Conservation (phyloP, 768 basidiomycete genomes). For the Lentinula lateritia region DNA sequence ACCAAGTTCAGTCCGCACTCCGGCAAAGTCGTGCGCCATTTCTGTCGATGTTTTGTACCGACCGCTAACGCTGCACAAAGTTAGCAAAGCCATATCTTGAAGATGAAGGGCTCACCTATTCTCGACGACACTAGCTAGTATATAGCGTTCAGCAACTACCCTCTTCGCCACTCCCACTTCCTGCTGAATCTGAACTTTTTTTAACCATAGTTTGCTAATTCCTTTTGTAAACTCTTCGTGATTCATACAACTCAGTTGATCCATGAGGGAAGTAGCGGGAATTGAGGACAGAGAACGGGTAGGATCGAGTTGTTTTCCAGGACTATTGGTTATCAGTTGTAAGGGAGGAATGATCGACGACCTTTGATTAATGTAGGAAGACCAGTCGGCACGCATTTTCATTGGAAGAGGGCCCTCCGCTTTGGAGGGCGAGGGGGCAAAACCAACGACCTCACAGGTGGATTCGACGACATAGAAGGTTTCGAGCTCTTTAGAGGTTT, state of each 20-base stretch:
- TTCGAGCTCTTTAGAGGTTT: constrained; percentile 17
- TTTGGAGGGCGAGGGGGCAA: constrained; percentile 9
- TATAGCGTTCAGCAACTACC: constrained; percentile 54
- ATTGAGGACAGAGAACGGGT: constrained; percentile 8
- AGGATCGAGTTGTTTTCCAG: neutral
- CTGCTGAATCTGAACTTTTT: constrained; percentile 36
- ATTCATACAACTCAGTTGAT: constrained; percentile 58
- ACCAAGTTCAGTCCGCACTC: constrained; percentile 23
- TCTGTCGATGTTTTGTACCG: constrained; percentile 59
- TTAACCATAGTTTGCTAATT: constrained; percentile 63
- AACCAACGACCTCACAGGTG: constrained; percentile 71
- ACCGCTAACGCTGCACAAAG: constrained; percentile 54
- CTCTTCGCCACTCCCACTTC: constrained; percentile 34
- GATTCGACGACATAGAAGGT: constrained; percentile 57
- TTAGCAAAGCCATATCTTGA: neutral
- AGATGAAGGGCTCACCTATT: constrained; percentile 48
- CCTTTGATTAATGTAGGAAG: constrained; percentile 41
- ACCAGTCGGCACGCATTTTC: constrained; percentile 60
- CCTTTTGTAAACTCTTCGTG: constrained; percentile 66
- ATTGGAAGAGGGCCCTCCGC: neutral
- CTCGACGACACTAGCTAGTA: constrained; percentile 64
- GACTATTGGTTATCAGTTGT: neutral
- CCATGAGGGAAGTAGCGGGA: constrained; percentile 22
- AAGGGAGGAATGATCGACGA: neutral
- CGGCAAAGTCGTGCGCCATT: constrained; percentile 70